Base-by-base conservation (phyloP, 345 rosid species). In the Combretum micranthum region DNA sequence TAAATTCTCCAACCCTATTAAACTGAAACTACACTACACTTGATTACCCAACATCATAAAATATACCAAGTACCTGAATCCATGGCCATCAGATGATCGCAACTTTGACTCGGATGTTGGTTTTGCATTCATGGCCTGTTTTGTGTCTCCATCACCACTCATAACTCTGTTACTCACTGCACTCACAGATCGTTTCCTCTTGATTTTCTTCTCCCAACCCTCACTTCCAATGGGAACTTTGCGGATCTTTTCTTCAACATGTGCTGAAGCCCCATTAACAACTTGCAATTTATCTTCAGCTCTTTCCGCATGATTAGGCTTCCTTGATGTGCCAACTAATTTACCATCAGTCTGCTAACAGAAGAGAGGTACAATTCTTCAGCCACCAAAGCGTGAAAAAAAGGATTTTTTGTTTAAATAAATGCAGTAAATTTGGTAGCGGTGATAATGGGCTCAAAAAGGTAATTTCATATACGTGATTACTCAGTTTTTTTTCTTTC, bases 181-280 rank as follows among this genome's bases (percentile, higher is more conserved):
- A 52, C 88, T 90, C 74, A 87, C 86, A 73, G 99, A 93, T 52
- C 95, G 87, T 71, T 82, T 93, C 70, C 85, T 82, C 75, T 87
- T 93, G 80, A 82, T 83, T 77, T 79, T 93, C 63, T 77, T 83
- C 53, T 89, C 99, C 97, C 99, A 89, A 71, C 84, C 91, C 68
- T 93, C 99, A 62, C 94, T 88, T 62, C 84, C 88, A 65, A 82
- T 77, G 47, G 96, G 88, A 67, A 89, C 68, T 72, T 77, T 82
- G 56, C 82, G 88, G 21, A 85, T 85, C 80, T 85, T 93, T 68
- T 83, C 99, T 64, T 85, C 97, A 52, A 65, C 63, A 56, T 77
- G 74, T 69, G 61, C 69, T 50, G 83, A 26, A 50, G 68, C 76
- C 20, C 76, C 94, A 74, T 70, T 72, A 64, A 71, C 65, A 70